Percentiles rank a stretch among this genome's conserved stretches.
These are phyloP conservation scores for Adansonia gregorii DNA, from an alignment of 441 rosid species.

Conservation along the genomic window DNA sequence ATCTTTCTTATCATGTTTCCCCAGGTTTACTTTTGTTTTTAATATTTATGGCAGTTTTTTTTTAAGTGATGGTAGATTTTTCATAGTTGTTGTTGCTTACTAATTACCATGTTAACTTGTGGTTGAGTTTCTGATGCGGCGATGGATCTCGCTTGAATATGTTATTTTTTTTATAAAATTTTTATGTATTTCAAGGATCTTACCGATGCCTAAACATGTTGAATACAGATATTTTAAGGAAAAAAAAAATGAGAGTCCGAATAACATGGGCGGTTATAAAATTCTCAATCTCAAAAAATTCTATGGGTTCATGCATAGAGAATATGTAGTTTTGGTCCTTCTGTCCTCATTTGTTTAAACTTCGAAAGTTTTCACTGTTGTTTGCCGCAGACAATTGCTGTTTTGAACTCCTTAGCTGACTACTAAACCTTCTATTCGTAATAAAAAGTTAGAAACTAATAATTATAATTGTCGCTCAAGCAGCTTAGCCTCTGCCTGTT, in stretches of 20 bases:
- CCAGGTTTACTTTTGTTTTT: not conserved
- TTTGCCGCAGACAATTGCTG: not conserved
- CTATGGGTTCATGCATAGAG: conserved; percentile 3
- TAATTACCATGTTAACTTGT: too few relatives aligned
- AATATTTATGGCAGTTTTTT: not conserved
- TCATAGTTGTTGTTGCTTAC: not conserved
- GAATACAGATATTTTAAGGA: too few relatives aligned
- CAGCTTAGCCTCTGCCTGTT: not conserved
- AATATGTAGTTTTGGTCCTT: conserved; percentile 3
- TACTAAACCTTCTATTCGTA: not conserved
- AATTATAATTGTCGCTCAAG: not conserved
- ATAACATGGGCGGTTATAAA: too few relatives aligned
- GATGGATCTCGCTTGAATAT: too few relatives aligned
- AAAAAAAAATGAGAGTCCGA: too few relatives aligned
- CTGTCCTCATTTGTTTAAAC: not conserved
- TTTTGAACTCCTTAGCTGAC: not conserved
- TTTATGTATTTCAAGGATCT: too few relatives aligned
- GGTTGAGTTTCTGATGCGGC: too few relatives aligned
- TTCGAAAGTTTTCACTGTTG: not conserved
- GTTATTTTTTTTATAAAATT: too few relatives aligned
- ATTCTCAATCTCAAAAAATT: not conserved
- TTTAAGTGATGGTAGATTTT: not conserved
- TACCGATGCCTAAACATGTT: too few relatives aligned
- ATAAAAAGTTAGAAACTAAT: not conserved
- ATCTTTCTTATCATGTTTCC: not conserved